Base-by-base conservation (phyloP, 2,329 filamentous ascomycete species). In the Sphaerulina musiva region DNA sequence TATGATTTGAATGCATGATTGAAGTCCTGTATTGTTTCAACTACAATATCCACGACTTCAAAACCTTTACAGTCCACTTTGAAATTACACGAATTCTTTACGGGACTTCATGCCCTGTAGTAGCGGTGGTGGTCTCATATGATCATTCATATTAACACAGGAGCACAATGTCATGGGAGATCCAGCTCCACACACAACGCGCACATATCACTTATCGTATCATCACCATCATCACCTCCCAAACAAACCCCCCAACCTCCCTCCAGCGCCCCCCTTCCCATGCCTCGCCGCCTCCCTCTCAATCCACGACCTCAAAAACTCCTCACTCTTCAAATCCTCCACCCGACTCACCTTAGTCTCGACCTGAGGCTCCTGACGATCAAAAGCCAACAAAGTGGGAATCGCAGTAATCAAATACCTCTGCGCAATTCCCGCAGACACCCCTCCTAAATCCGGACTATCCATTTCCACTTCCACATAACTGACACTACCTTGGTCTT, bases 401-500 rank as follows among this genome's bases (percentile, higher is more conserved):
- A 78, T 72, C 14, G 70, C 72, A 26, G 71, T 73, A 53, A 78
- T 74, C 64, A 69, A 65, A 59, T 75, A 78, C 51, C 66, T 67
- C 38, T 76, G 61, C 0, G 68, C 58, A 72, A 61, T 47, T 66
- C 74, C 66, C 26, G 26, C 5, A 23, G 59, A 53, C 0, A 68
- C 48, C 8, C 66, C 67, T 4, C 71, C 74, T 34, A 78, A 68
- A 53, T 73, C 66, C 1, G 70, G 70, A 12, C 67, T 68, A 57
- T 79, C 77, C 60, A 78, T 68, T 57, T 78, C 72, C 4, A 79
- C 72, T 54, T 78, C 75, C 0, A 70, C 75, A 51, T 71, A 78
- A 2, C 71, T 72, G 6, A 79, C 62, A 0, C 74, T 73, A 3
- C 76, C 76, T 55, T 73, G 66, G 1, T 58, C 56, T 56, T 78